Evolutionary conservation across 2,329 filamentous ascomycete genomes (phyloP).

Genomic region (Fusarium gaditjirri): DNA sequence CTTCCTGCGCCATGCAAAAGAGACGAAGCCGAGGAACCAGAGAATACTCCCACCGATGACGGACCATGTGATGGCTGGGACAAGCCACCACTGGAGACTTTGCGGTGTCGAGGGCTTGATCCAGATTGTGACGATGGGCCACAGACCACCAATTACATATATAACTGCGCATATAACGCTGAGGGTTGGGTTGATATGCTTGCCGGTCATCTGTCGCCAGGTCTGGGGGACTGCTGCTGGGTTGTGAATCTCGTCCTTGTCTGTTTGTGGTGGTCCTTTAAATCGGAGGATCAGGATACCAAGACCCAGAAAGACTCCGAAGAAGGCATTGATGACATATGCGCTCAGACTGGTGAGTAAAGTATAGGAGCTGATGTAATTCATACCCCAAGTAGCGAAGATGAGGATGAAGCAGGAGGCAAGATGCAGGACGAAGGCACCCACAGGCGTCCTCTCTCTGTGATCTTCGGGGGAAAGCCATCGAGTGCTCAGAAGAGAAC

Average conservation of each 20-base stretch:
- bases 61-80: conserved; percentile 47
- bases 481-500: conserved; percentile 38
- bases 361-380: conserved; percentile 43
- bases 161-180: conserved; percentile 47
- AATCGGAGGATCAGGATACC: conserved; percentile 52
- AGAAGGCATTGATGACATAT: conserved; percentile 51
- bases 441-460: conserved; percentile 51
- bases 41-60: conserved; percentile 44
- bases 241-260: conserved; percentile 15
- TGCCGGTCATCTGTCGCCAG: conserved; percentile 49
- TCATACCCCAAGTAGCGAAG: conserved; percentile 47
- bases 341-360: conserved; percentile 48
- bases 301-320: conserved; percentile 48
- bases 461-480: conserved; percentile 51
- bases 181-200: conserved; percentile 45
- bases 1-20: conserved; percentile 45
- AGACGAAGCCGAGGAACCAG: conserved; percentile 51
- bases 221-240: conserved; percentile 29
- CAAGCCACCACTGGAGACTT: conserved; percentile 45
- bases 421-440: conserved; percentile 50
- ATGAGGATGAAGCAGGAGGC: conserved; percentile 50
- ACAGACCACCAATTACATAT: conserved; percentile 48
- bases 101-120: conserved; percentile 38
- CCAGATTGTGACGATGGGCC: conserved; percentile 49
- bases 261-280: conserved; percentile 46